A percentile compares a stretch with the other conserved stretches of the same genome.
phyloP scores from a whole-genome alignment of 1,284 basidiomycete species.

The Rugosomyces carneus region DNA sequence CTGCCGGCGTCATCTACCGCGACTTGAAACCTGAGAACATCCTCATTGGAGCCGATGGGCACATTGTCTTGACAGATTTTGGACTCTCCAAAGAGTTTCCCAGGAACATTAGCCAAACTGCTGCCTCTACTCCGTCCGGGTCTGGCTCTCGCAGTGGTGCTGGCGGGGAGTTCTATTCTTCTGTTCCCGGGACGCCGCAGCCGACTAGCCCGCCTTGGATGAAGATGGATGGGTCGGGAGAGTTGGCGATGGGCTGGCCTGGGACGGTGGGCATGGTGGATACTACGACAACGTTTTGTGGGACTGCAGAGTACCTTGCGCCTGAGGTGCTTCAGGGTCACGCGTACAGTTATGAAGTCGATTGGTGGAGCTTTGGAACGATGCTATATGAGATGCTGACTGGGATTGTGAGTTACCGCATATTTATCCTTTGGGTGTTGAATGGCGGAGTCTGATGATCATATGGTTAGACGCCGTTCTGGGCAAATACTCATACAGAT shows the following conservation, averaged over 20 bases:
- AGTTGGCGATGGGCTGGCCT: constrained; percentile 48
- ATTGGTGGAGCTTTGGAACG: constrained; percentile 98
- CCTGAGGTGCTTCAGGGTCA: constrained; percentile 91
- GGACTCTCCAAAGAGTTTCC: constrained; percentile 88
- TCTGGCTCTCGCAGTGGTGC: constrained; percentile 20
- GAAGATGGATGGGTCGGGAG: constrained; percentile 48
- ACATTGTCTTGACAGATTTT: constrained; percentile 95
- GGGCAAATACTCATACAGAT: constrained; percentile 88
- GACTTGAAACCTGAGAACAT: constrained; percentile 95
- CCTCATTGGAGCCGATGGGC: constrained; percentile 87
- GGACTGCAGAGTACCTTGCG: constrained; percentile 91
- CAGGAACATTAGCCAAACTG: constrained; percentile 39
- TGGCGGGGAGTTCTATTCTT: constrained; percentile 46
- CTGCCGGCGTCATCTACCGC: constrained; percentile 82
- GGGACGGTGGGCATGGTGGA: constrained; percentile 48
- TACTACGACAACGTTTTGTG: constrained; percentile 80
- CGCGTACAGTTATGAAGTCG: constrained; percentile 90
- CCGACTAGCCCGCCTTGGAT: constrained; percentile 66
- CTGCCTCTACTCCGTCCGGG: constrained; percentile 52
- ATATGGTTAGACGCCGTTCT: constrained; percentile 76
- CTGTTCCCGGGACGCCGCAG: constrained; percentile 35
- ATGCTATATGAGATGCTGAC: constrained; percentile 96
- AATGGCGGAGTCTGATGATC: constrained; percentile 7
- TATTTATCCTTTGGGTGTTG: constrained; percentile 3
- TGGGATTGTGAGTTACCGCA: constrained; percentile 65